Evolutionary conservation across 805 yeast genomes (phyloP).

Genomic region (Candida easanensis): DNA sequence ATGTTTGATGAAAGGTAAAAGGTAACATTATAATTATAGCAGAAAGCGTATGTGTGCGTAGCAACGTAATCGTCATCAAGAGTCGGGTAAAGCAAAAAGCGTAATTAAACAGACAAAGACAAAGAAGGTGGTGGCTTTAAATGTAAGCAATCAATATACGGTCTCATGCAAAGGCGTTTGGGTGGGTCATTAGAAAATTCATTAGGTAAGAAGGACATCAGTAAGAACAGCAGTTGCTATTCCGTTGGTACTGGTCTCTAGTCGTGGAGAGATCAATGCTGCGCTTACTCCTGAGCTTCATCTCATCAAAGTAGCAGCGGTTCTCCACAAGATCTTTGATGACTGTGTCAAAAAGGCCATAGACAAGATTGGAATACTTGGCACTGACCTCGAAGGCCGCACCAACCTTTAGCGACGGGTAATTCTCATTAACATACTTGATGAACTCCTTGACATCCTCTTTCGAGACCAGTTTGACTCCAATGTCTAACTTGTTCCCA

Average conservation of each 20-base stretch:
- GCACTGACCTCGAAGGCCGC: conserved; percentile 49
- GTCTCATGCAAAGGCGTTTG: too few relatives aligned
- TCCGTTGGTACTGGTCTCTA: conserved; percentile 21
- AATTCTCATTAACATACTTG: conserved; percentile 29
- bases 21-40: conserved; percentile 1
- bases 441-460: conserved; percentile 36
- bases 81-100: too few relatives aligned
- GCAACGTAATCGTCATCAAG: not conserved
- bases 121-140: too few relatives aligned
- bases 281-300: conserved; percentile 24
- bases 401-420: conserved; percentile 31
- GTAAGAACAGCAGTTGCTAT: conserved; percentile 25
- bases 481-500: conserved; percentile 43
- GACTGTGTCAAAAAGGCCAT: conserved; percentile 36
- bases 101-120: too few relatives aligned
- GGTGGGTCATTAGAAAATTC: too few relatives aligned
- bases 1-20: too few relatives aligned
- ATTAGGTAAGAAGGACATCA: conserved; percentile 7
- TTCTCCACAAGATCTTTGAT: conserved; percentile 40
- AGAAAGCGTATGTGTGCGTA: conserved; percentile 5
- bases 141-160: too few relatives aligned
- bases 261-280: conserved; percentile 28
- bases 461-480: conserved; percentile 36
- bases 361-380: conserved; percentile 37
- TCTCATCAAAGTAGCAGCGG: conserved; percentile 36